Percentiles rank a stretch among this genome's conserved stretches.
Evolutionary conservation across 176 grass and related monocot genomes (phyloP).

Genomic region (Oryza punctata): DNA sequence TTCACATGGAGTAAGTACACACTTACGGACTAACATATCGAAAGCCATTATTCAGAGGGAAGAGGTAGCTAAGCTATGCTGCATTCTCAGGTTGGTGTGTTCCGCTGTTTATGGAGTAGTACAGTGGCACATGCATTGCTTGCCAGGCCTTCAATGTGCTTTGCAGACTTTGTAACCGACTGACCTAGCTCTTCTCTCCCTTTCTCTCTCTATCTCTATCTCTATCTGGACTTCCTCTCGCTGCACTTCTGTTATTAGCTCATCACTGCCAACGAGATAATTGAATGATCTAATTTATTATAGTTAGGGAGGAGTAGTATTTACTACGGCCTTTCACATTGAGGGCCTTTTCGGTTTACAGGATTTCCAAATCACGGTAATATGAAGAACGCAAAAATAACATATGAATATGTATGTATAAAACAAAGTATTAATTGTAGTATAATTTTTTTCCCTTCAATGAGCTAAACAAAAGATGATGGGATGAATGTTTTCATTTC

Average conservation of each 20-base stretch:
- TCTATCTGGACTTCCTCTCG: background rate
- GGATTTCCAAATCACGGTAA: no score
- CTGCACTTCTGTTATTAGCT: background rate
- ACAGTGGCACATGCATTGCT: constrained; percentile 33
- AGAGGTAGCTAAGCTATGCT: background rate
- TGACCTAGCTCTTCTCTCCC: background rate
- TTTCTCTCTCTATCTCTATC: background rate
- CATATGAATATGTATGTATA: no score
- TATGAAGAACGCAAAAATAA: no score
- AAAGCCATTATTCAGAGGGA: background rate
- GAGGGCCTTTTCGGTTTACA: no score
- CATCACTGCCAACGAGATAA: background rate
- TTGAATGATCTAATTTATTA: background rate
- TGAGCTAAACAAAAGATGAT: no score
- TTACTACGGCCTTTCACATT: background rate
- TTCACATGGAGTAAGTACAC: background rate
- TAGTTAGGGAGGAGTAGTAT: background rate
- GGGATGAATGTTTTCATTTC: no score
- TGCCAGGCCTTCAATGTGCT: constrained; percentile 36
- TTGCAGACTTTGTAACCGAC: constrained; percentile 9
- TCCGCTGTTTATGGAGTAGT: constrained; percentile 2
- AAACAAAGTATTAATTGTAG: no score
- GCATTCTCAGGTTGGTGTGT: background rate
- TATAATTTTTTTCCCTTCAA: no score
- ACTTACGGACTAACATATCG: background rate